phyloP scores from a whole-genome alignment of 2,329 filamentous ascomycete genomes.

The Diaporthe humulicola region DNA sequence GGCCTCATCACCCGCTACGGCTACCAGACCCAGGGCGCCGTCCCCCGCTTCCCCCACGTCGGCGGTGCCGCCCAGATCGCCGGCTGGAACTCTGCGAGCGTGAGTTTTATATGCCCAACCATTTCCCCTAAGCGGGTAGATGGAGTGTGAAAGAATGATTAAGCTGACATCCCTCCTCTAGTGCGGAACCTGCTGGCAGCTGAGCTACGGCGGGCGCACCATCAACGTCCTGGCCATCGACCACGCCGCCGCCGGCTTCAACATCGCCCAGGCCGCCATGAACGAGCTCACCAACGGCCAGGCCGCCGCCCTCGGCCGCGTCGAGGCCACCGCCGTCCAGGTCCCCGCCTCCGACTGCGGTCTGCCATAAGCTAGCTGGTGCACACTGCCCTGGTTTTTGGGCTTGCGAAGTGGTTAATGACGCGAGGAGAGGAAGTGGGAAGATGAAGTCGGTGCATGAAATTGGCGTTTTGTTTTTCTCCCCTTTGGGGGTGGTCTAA shows the following conservation, averaged over 20 bases:
- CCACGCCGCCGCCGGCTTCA: slow-evolving; percentile 63
- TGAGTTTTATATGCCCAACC: slow-evolving; percentile 44
- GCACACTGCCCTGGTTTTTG: not conserved
- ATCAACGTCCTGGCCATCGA: slow-evolving; percentile 71
- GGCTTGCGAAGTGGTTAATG: not conserved
- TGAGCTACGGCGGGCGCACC: slow-evolving; percentile 63
- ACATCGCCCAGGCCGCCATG: slow-evolving; percentile 69
- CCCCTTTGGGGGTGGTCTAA: not conserved
- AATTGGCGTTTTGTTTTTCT: not conserved
- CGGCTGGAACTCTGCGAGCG: slow-evolving; percentile 66
- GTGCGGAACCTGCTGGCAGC: slow-evolving; percentile 72
- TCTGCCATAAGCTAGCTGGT: slow-evolving; percentile 8
- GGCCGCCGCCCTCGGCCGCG: slow-evolving; percentile 62
- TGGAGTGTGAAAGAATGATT: too few species aligned
- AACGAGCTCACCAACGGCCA: slow-evolving; percentile 67
- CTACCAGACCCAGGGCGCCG: slow-evolving; percentile 67
- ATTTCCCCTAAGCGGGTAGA: too few species aligned
- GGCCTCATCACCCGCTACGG: slow-evolving; percentile 74
- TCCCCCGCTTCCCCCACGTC: slow-evolving; percentile 67
- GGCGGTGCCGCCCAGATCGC: slow-evolving; percentile 65
- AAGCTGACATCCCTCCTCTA: slow-evolving; percentile 40
- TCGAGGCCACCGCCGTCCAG: slow-evolving; percentile 63
- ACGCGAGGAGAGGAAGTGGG: not conserved
- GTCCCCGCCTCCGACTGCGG: slow-evolving; percentile 59
- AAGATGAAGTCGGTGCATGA: not conserved